These are phyloP conservation scores for Penicillium steckii DNA, from an alignment of 495 filamentous ascomycete species.

Conservation along the genomic window DNA sequence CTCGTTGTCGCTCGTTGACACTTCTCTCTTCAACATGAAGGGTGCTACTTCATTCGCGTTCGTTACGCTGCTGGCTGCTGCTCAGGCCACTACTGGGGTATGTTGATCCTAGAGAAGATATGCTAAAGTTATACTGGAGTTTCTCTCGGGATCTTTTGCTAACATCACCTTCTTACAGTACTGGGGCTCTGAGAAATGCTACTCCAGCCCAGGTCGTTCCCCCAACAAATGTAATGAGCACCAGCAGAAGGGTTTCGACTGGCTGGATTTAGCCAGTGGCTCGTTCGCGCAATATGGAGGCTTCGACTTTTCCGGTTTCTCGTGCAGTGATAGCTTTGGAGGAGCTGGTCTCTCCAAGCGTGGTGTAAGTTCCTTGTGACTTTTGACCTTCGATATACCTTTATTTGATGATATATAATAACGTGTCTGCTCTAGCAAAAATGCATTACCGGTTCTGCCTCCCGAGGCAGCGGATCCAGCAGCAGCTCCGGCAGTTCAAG, in stretches of 20 bases:
- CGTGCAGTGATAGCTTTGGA: constrained; percentile 56
- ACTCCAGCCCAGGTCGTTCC: constrained; percentile 68
- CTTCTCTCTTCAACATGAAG: constrained; percentile 27
- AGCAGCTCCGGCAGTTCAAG: constrained; percentile 22
- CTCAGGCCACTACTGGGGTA: constrained; percentile 29
- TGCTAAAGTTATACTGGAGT: too few relatives aligned
- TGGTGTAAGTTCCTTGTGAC: constrained; percentile 42
- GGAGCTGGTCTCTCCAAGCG: constrained; percentile 46
- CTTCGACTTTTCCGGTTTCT: constrained; percentile 72
- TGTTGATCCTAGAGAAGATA: constrained; percentile 1
- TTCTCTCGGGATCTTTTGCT: background rate
- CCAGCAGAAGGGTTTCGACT: constrained; percentile 70
- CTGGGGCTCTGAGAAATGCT: constrained; percentile 61
- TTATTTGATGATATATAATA: background rate
- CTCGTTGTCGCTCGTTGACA: constrained; percentile 15
- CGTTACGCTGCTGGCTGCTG: constrained; percentile 29
- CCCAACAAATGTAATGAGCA: constrained; percentile 71
- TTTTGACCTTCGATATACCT: background rate
- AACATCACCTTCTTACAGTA: constrained; percentile 22
- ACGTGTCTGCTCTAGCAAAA: constrained; percentile 18
- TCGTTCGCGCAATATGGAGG: constrained; percentile 65
- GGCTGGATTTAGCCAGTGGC: constrained; percentile 59
- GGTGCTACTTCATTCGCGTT: constrained; percentile 22
- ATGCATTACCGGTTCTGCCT: constrained; percentile 23
- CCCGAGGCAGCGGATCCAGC: constrained; percentile 16